Evolutionary conservation across 345 rosid genomes (phyloP), one percentile per base, ranked within the genome.

Genomic region (Trapa incisa): DNA sequence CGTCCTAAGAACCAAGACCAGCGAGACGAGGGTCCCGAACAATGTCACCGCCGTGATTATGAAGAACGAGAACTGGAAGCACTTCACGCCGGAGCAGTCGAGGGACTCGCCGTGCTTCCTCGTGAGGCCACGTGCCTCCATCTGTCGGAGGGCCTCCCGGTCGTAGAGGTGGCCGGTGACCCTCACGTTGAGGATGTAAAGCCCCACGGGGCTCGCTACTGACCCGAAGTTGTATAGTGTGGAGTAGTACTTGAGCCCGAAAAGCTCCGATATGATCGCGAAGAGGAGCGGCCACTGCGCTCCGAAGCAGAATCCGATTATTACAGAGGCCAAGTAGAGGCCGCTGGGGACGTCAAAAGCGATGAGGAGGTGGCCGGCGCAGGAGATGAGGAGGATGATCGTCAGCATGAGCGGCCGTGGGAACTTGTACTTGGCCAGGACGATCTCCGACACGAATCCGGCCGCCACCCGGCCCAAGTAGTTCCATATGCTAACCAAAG

Each of bases 401-500:
- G 91, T 79, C 14, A 84, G 72, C 70, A 78, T 54, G 17, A 83
- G 57, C 0, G 92, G 80, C 10, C 89, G 78, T 3, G 92, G 89
- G 16, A 81, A 65, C 60, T 75, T 82, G 79, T 76, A 83, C 71
- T 60, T 81, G n/a, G 12, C n/a, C 32, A 87, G 45, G 13, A 84
- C 15, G 66, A 76, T 73, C 62, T 87, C 89, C 0, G 92, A 86
- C 11, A 37, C 77, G 47, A 86, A 81, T 17, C 88, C 91, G 0
- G 91, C 41, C 0, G n/a, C 64, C 7, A 86, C 89, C 35, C 89
- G 69, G 3, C 89, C 92, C 0, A 82, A 73, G 52, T 76, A 86
- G 63, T 86, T 86, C 92, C 89, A 86, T 22, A 86, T 82, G 69
- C 92, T 86, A 2, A 86, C 87, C 0, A 84, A 78, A 4, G 92